Conservation (phyloP, 2,329 filamentous ascomycete genomes). For the Ploettnerulaceae sp. region DNA sequence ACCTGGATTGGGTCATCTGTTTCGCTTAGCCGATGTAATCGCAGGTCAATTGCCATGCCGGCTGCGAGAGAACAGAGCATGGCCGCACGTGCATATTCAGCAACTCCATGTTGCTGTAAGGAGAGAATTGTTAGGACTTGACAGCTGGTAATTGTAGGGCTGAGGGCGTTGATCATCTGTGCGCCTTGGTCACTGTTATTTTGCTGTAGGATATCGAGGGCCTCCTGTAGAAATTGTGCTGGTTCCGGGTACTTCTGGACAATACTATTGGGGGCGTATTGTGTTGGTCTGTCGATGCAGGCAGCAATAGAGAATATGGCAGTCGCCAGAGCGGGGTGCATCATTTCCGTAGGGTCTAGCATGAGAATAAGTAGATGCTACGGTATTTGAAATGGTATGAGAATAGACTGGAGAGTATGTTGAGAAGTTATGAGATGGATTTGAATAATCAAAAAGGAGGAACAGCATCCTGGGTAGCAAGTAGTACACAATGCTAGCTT, state of each 20-base stretch:
- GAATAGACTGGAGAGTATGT: no score
- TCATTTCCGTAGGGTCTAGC: conserved; percentile 23
- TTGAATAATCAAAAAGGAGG: no score
- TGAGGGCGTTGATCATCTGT: conserved; percentile 21
- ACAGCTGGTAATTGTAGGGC: conserved; percentile 28
- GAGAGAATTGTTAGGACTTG: conserved; percentile 30
- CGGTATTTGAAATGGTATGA: no score
- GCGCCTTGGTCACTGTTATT: conserved; percentile 2
- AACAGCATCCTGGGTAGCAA: no score
- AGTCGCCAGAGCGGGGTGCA: conserved; percentile 25
- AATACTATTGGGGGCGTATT: conserved; percentile 11
- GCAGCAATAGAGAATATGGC: conserved; percentile 31
- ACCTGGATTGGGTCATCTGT: conserved; percentile 24
- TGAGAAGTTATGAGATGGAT: no score
- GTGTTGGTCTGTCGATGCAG: conserved; percentile 25
- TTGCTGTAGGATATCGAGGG: conserved; percentile 22
- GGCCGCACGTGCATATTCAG: conserved; percentile 31
- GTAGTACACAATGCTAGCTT: no score
- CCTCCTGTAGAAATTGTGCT: conserved; percentile 24
- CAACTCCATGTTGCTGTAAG: conserved; percentile 31
- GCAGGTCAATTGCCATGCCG: conserved; percentile 31
- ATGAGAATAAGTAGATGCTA: no score
- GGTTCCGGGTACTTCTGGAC: conserved; percentile 21
- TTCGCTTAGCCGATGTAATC: conserved; percentile 26
- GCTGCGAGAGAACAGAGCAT: conserved; percentile 28